A percentile compares a stretch with the other conserved stretches of the same genome.
Evolutionary conservation across 768 basidiomycete species (phyloP).

Genomic region (Rhodotorula toruloides): DNA sequence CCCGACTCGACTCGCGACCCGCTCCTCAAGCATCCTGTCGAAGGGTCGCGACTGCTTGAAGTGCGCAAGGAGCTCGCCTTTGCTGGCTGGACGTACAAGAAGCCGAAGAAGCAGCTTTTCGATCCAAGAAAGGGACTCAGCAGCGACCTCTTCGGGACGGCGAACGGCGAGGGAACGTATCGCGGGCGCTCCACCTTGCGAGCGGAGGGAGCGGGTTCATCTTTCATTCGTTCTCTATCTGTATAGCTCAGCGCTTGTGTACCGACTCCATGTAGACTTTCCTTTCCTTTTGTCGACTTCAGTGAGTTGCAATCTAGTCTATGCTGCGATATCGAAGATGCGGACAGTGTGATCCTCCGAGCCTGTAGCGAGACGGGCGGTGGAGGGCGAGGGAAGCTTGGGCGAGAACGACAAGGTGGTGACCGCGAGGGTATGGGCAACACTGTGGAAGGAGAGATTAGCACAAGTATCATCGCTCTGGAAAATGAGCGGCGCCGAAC

Average conservation of each 20-base stretch:
- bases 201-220: not conserved
- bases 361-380: constrained; percentile 68
- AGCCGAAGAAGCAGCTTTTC: constrained; percentile 25
- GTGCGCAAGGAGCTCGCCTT: constrained; percentile 87
- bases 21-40: constrained; percentile 72
- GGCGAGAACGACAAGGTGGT: constrained; percentile 77
- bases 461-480: not conserved
- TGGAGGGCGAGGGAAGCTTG: constrained; percentile 15
- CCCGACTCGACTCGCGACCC: constrained; percentile 80
- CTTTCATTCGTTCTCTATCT: not conserved
- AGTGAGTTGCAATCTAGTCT: not conserved
- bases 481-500: constrained; percentile 49
- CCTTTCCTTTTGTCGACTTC: no score
- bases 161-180: not conserved
- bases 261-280: not conserved
- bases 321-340: constrained; percentile 56
- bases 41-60: constrained; percentile 79
- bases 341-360: constrained; percentile 89
- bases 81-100: constrained; percentile 46
- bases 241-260: not conserved
- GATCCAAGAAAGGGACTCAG: constrained; percentile 21
- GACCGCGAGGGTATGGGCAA: constrained; percentile 71
- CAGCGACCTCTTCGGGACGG: constrained; percentile 11
- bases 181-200: not conserved
- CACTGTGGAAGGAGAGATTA: constrained; percentile 49